Percentiles rank a stretch among this genome's conserved stretches.
These are phyloP conservation scores for Candida anglica DNA, from an alignment of 805 yeast species.

Conservation along the genomic window DNA sequence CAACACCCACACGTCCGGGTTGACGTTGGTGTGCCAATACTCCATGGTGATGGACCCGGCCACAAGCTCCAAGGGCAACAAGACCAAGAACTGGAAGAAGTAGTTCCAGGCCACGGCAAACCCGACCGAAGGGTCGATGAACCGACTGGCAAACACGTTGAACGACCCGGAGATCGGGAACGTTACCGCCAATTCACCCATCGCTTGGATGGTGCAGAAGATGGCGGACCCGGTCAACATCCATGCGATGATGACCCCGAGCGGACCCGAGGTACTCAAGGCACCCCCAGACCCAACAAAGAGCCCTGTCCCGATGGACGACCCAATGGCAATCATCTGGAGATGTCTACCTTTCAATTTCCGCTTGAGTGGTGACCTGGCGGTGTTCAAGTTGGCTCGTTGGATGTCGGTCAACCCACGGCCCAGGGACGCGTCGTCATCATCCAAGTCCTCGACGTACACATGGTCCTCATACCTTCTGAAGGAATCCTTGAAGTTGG, in stretches of 20 bases:
- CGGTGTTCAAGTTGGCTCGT: constrained; percentile 35
- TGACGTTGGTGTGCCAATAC: constrained; percentile 48
- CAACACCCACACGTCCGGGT: constrained; percentile 56
- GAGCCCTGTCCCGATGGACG: constrained; percentile 41
- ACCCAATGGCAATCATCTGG: constrained; percentile 43
- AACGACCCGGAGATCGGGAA: constrained; percentile 41
- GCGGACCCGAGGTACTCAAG: constrained; percentile 35
- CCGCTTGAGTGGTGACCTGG: constrained; percentile 34
- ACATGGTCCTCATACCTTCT: constrained; percentile 29
- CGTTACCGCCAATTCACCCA: constrained; percentile 45
- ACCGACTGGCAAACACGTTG: constrained; percentile 57
- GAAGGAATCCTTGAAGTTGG: constrained; percentile 46
- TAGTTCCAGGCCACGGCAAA: constrained; percentile 75
- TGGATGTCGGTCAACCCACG: constrained; percentile 33
- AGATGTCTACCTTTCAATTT: constrained; percentile 32
- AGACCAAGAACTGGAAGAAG: constrained; percentile 52
- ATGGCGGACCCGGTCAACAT: constrained; percentile 32
- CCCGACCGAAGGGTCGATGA: constrained; percentile 65
- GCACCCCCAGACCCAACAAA: constrained; percentile 40
- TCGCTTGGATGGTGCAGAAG: constrained; percentile 36
- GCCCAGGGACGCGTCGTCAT: no score
- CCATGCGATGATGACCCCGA: constrained; percentile 37
- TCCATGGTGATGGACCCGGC: constrained; percentile 56
- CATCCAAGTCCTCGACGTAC: no score
- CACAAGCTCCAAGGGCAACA: constrained; percentile 62